Percentiles rank a stretch among this genome's conserved stretches.
phyloP scores from a whole-genome alignment of 805 yeast species.

The Suhomyces pyralidae region DNA sequence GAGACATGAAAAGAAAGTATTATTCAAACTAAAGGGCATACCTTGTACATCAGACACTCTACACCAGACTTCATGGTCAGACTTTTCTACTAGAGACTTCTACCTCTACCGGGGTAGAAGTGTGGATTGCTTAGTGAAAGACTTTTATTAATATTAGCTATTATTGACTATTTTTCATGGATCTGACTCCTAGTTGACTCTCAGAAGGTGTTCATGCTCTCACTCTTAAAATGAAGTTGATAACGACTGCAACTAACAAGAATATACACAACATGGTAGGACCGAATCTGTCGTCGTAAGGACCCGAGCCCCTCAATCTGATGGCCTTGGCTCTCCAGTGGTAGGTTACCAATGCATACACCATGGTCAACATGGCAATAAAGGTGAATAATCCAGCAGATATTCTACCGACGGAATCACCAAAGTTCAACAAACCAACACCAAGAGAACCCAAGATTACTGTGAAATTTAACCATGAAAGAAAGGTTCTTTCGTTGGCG shows the following conservation, averaged over 20 bases:
- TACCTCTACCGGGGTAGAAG: too few relatives aligned
- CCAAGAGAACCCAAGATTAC: conserved; percentile 96
- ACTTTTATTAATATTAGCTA: not conserved
- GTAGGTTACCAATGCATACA: conserved; percentile 89
- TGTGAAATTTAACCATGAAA: conserved; percentile 99
- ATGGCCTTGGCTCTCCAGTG: conserved; percentile 99
- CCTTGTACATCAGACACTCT: too few relatives aligned
- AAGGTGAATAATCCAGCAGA: conserved; percentile 93
- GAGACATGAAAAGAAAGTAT: conserved; percentile 37
- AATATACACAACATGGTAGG: conserved; percentile 97
- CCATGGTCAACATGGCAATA: conserved; percentile 97
- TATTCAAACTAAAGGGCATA: not conserved
- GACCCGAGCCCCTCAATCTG: conserved; percentile 96
- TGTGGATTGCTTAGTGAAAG: not conserved
- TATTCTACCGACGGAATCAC: conserved; percentile 88
- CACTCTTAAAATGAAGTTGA: conserved; percentile 85
- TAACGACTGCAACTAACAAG: conserved; percentile 86
- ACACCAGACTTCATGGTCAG: too few relatives aligned
- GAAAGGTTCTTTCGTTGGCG: conserved; percentile 97
- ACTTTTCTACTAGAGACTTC: too few relatives aligned
- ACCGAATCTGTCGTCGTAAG: conserved; percentile 98
- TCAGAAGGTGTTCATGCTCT: conserved; percentile 36
- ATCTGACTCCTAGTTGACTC: not conserved
- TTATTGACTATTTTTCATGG: too few relatives aligned
- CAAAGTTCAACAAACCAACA: conserved; percentile 92